Percentiles rank a stretch among this genome's conserved stretches.
These are phyloP conservation scores for Picea glauca DNA, from an alignment of 75 land plant genomes.

Conservation along the genomic window DNA sequence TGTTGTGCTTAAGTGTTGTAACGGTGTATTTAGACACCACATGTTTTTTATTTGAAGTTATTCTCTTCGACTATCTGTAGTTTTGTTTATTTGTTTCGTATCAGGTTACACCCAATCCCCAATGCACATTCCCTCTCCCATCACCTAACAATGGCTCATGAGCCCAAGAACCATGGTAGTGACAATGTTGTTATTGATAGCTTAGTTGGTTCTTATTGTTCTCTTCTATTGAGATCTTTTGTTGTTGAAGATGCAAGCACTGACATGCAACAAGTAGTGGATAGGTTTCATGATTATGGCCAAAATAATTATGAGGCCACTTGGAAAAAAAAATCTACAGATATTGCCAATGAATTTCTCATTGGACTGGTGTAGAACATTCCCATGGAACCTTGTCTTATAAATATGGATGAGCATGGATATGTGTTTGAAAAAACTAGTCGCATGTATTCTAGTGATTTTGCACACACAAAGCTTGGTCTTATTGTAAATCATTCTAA, in stretches of 20 bases:
- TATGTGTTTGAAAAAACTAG: constrained; percentile 10
- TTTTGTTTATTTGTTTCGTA: too few relatives aligned
- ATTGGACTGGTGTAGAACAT: constrained; percentile 2
- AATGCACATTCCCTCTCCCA: too few relatives aligned
- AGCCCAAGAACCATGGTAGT: not conserved
- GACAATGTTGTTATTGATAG: too few relatives aligned
- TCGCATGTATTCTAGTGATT: not conserved
- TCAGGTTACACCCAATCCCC: too few relatives aligned
- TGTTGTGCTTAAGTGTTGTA: too few relatives aligned
- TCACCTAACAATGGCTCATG: not conserved
- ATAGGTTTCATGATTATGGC: not conserved
- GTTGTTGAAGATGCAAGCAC: not conserved
- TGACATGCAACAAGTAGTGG: constrained; percentile 2
- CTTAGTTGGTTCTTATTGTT: too few relatives aligned
- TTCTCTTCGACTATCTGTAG: too few relatives aligned
- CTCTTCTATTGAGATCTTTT: too few relatives aligned
- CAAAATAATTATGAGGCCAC: constrained; percentile 7
- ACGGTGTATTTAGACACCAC: too few relatives aligned
- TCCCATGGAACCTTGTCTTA: constrained; percentile 1
- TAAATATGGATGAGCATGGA: constrained; percentile 8
- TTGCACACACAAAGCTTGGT: constrained; percentile 4
- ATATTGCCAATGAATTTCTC: not conserved
- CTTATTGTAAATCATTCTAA: not conserved
- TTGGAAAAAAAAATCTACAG: not conserved
- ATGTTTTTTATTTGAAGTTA: too few relatives aligned